Conservation (phyloP, 2,329 filamentous ascomycete genomes). For the Plectosphaerella cucumerina region DNA sequence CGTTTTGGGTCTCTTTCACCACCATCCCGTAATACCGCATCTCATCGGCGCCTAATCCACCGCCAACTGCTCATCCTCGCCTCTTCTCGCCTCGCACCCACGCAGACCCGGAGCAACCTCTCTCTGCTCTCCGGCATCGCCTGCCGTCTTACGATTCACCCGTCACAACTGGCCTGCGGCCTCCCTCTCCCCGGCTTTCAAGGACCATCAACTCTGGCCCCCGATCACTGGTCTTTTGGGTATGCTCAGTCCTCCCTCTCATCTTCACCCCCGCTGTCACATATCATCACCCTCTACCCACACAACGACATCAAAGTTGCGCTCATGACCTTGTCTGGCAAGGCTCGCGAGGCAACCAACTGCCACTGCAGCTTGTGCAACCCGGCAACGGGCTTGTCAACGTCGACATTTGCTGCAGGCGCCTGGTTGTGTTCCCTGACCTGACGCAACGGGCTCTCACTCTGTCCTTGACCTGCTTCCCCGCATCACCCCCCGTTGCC, state of each 20-base stretch:
- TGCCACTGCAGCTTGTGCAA: no score
- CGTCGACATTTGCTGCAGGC: no score
- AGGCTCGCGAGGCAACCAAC: no score
- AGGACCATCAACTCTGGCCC: not conserved
- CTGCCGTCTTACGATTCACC: not conserved
- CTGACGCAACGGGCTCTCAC: not conserved
- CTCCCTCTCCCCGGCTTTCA: not conserved
- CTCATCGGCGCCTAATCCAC: constrained; percentile 1
- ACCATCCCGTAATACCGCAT: constrained; percentile 10
- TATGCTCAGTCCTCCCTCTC: no score
- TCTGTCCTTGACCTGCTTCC: not conserved
- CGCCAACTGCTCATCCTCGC: not conserved
- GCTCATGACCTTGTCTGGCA: no score
- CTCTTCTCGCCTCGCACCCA: constrained; percentile 1
- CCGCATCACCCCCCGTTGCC: constrained; percentile 5
- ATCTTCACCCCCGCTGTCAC: no score
- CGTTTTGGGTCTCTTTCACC: constrained; percentile 9
- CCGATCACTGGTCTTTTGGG: not conserved
- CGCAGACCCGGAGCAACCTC: not conserved
- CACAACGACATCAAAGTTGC: no score
- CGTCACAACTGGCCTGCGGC: not conserved
- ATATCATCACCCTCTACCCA: no score
- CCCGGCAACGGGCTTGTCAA: no score
- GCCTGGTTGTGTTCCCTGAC: not conserved
- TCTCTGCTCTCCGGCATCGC: not conserved